Base-by-base conservation (phyloP, 768 basidiomycete genomes). In the Kwoniella pini region DNA sequence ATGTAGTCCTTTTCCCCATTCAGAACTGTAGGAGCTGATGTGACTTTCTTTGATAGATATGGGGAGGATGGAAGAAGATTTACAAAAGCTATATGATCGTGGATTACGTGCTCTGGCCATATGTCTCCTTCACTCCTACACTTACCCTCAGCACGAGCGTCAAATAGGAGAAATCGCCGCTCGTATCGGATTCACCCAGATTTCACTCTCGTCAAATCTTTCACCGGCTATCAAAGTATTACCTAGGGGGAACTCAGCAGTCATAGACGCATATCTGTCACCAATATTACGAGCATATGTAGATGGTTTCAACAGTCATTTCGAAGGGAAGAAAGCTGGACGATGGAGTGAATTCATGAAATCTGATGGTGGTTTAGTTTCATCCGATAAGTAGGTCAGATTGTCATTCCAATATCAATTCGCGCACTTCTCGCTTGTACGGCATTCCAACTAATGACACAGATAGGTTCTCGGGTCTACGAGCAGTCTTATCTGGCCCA, bases 401-500 rank as follows among this genome's bases (percentile, higher is more conserved):
- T n/a, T n/a, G n/a, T n/a, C n/a, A n/a, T n/a, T n/a, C n/a, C n/a
- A n/a, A n/a, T n/a, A n/a, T n/a, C n/a, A n/a, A 17, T 39, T 15
- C 27, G 13, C 36, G 36, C 22, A 10, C 26, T 28, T 13, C 24
- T 36, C 33, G 33, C 11, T 11, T 22, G 33, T 36, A 36, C 33
- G 33, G 33, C 15, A 36, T 36, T 9, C 33, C 33, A 36, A 15
- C 33, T 28, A 21, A 52, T 38, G 62, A 51, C 21, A 63, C 57
- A 51, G 78, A 84, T 60, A 89, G 89, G 70, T 97, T 98, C 77
- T 91, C 90, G 0, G 95, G 94, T 0, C 79, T 98, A 66, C 93
- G 93, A 83, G 91, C 89, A 65, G 93, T 97, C 63, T 79, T 96
- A 31, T 92, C 90, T 68, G 79, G 80, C 3, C 95, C 94, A 0